Base-by-base conservation (phyloP, 2,329 filamentous ascomycete genomes). In the Trichoderma afroharzianum region DNA sequence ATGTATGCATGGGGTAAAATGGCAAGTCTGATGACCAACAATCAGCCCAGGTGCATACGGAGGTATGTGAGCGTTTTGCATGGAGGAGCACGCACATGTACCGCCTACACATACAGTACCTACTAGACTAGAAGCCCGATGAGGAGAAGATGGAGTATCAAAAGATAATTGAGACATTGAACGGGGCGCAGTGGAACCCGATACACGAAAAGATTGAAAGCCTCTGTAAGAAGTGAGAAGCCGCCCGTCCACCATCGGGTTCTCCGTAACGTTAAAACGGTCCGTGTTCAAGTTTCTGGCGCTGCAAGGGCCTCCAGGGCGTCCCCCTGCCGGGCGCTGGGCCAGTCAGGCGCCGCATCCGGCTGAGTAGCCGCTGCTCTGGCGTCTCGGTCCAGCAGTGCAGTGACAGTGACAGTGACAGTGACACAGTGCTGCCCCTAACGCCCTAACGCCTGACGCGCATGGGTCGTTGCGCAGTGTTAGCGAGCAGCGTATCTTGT, bases 381-480 rank as follows among this genome's bases (percentile, higher is more conserved):
- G 66, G 30, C 63, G 30, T 55, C 55, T 68, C 66, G 36, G 59
- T 39, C 47, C 32, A 24, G 32, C 58, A 26, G 28, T 3, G 32
- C 33, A 36, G 33, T 36, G 33, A 30, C 58, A 26, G 26, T 26
- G 33, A 30, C 58, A 26, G 26, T 26, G 26, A 26, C 26, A 28
- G 63, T n/a, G 63, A 24, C 63, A 67, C 47, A 67, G 63, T 39
- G 47, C 63, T 26, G 47, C 63, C 70, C 30, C 47, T 68, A 55
- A 55, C 70, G 70, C 70, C 30, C 47, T 68, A 55, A 55, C 70
- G 70, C 70, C 70, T 71, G 57, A 71, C 55, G 69, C 61, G 39
- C 57, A 33, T 57, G 68, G 61, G 32, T 43, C 47, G 61, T 50
- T 66, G 69, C 62, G 15, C 50, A 21, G 63, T 70, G 71, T 72